Evolutionary conservation across 805 yeast genomes (phyloP).

Genomic region (Spathaspora hagerdaliae): DNA sequence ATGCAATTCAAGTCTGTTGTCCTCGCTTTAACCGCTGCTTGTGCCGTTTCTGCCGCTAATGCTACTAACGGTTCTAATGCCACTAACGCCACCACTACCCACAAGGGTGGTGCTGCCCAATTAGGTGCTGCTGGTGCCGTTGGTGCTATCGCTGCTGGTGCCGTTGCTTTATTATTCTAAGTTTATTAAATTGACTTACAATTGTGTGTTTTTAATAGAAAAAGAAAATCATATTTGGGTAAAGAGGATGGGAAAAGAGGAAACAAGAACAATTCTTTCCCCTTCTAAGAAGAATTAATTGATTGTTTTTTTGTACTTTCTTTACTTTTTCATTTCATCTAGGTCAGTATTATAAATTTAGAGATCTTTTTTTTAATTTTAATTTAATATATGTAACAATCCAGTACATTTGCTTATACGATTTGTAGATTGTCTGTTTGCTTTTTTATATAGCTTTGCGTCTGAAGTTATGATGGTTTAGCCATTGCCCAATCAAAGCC

Average conservation of each 20-base stretch:
- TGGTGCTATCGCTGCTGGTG: constrained; percentile 85
- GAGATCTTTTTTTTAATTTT: not conserved
- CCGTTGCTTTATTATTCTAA: constrained; percentile 53
- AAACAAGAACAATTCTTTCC: not conserved
- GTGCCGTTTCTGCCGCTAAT: constrained; percentile 61
- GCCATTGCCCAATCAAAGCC: no score
- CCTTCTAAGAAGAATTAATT: not conserved
- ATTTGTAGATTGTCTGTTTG: no score
- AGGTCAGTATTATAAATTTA: constrained; percentile 1
- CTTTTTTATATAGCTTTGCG: no score
- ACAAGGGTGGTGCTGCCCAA: constrained; percentile 49
- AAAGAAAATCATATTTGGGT: not conserved
- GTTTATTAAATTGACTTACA: constrained; percentile 5
- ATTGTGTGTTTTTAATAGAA: not conserved
- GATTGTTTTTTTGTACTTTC: not conserved
- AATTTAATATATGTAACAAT: not conserved
- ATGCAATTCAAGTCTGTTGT: constrained; percentile 67
- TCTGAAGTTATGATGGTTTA: no score
- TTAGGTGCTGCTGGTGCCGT: constrained; percentile 68
- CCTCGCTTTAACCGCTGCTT: constrained; percentile 18
- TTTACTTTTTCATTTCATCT: constrained; percentile 1
- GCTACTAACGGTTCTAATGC: constrained; percentile 36
- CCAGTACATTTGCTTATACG: no score
- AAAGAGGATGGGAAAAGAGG: not conserved
- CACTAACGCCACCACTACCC: constrained; percentile 40